Evolutionary conservation across 2,329 filamentous ascomycete species (phyloP), one percentile per base, ranked within the genome.

Genomic region (Cytospora mali): DNA sequence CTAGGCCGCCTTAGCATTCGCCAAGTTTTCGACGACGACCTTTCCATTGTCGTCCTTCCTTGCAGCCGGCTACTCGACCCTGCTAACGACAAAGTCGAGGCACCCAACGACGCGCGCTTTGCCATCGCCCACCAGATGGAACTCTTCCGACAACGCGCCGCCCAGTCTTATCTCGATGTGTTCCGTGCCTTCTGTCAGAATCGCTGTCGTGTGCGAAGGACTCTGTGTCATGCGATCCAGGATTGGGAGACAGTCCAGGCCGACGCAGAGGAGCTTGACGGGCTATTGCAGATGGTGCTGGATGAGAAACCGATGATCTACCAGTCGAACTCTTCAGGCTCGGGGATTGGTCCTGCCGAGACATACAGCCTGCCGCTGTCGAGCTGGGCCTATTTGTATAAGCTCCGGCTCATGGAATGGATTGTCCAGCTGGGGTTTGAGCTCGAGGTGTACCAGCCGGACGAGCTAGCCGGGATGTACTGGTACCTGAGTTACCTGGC

Each of bases 371-470:
- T 91, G 58, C 88, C 92, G 0, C 81, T 98, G 0, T 92, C 91
- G 1, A 93, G 90, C 4, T 99, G 95, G 95, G 86, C 88, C 0
- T 96, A 94, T 70, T 84, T 93, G 64, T 91, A 96, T 75, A 98
- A 97, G 75, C 82, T 97, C n/a, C 86, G 85, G 31, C 86, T 94
- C 70, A 92, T 97, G 83, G 89, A 94, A 72, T 90, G 88, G 80
- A 89, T 96, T 52, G 83, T 97, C 18, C 91, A 97, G 71, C 86
- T 97, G 33, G 95, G 96, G 14, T 98, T 99, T 74, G 95, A 99
- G 75, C 87, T 97, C 14, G 89, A 94, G 50, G 85, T 97, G 11
- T 98, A 98, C 75, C 88, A 94, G 58, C 83, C 87, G 0, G 90
- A 96, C 73, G 95, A 99, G 74, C 81, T 95, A 11, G 84, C 88